Conservation (phyloP, 2,329 filamentous ascomycete genomes). For the Colletotrichum neosansevieriae region DNA sequence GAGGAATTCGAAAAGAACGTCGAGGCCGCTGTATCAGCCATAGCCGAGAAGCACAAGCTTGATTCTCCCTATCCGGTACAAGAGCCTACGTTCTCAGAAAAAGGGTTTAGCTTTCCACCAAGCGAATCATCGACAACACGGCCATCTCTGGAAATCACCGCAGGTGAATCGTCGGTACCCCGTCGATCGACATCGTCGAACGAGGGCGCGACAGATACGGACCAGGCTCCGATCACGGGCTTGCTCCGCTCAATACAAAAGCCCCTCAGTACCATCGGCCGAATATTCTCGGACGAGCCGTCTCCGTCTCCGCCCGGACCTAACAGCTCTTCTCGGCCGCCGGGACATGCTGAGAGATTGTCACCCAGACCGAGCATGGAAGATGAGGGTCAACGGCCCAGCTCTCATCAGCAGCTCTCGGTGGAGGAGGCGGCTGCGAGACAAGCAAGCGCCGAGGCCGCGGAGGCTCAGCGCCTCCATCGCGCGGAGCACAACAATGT, state of each 20-base stretch:
- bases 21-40: conserved; percentile 94
- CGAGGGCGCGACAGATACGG: conserved; percentile 61
- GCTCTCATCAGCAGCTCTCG: conserved; percentile 59
- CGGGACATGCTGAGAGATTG: conserved; percentile 50
- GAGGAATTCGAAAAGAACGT: conserved; percentile 97
- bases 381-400: conserved; percentile 41
- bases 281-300: conserved; percentile 86
- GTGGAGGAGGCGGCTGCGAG: conserved; percentile 90
- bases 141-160: conserved; percentile 40
- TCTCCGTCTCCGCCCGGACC: conserved; percentile 48
- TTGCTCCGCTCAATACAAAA: conserved; percentile 91
- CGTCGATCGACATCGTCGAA: conserved; percentile 67
- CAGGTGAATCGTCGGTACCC: conserved; percentile 54
- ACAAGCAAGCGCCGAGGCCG: conserved; percentile 90
- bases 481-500: conserved; percentile 88
- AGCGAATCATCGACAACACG: conserved; percentile 60
- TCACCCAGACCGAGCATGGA: conserved; percentile 49
- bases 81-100: conserved; percentile 59
- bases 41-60: conserved; percentile 86
- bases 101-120: conserved; percentile 50
- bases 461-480: conserved; percentile 86
- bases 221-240: conserved; percentile 85
- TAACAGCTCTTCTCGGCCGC: conserved; percentile 52
- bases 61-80: conserved; percentile 59
- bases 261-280: conserved; percentile 89